Percentiles rank a stretch among this genome's conserved stretches.
Evolutionary conservation across 2,329 filamentous ascomycete genomes (phyloP).

Genomic region (Metarhizium robertsii): DNA sequence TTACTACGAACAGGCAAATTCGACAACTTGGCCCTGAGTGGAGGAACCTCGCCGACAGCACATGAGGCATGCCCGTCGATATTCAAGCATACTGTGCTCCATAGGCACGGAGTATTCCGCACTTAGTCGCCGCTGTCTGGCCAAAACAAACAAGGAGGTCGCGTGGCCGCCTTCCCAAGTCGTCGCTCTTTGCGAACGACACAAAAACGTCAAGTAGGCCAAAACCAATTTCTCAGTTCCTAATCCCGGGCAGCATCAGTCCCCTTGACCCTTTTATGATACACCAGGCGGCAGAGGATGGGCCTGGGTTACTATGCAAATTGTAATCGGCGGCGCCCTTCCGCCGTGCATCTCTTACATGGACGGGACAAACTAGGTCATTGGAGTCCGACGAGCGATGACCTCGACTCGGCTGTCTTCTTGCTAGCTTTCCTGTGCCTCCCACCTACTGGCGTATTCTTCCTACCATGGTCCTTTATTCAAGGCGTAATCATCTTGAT

Average conservation of each 20-base stretch:
- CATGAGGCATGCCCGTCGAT: no score
- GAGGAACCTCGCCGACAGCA: no score
- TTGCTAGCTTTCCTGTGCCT: not conserved
- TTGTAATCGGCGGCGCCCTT: not conserved
- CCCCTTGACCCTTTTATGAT: not conserved
- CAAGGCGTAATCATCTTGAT: not conserved
- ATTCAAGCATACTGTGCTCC: no score
- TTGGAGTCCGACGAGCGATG: no score
- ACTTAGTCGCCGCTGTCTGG: not conserved
- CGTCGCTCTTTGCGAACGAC: not conserved
- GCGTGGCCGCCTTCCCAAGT: not conserved
- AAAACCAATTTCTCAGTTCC: not conserved
- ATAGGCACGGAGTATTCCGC: no score
- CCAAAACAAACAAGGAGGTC: not conserved
- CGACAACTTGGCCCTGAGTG: no score
- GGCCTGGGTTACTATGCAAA: not conserved
- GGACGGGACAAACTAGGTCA: no score
- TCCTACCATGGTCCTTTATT: not conserved
- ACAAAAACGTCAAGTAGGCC: no score
- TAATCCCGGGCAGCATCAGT: not conserved
- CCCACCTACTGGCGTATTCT: not conserved
- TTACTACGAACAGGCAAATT: no score
- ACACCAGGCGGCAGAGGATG: not conserved
- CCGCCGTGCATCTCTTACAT: no score
- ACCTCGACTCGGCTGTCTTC: not conserved